Evolutionary conservation across 2,329 filamentous ascomycete genomes (phyloP), one percentile per base, ranked within the genome.

Genomic region (Colletotrichum liriopes): DNA sequence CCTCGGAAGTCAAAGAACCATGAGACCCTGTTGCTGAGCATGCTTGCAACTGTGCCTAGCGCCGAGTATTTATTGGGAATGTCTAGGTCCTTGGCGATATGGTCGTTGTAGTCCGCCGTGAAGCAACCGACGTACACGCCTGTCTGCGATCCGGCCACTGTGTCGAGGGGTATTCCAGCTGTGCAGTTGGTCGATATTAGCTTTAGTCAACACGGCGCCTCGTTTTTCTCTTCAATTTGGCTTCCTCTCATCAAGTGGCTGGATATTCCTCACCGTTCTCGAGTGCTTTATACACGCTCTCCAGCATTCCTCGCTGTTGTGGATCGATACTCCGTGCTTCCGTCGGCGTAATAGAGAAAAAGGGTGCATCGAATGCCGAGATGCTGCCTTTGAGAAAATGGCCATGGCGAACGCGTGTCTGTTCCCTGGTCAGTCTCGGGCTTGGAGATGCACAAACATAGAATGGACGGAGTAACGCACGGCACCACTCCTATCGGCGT

Each of bases 1-100:
- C 81, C 81, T 2, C 74, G 73, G 43, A 81, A 75, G 45, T 84
- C 77, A 66, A 82, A 83, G 55, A 78, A 80, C 75, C 81, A 84
- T n/a, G 79, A 80, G 12, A 82, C 73, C 11, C 82, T 76, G 63
- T 83, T 83, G 4, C 80, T 77, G 7, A 82, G 67, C 41, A 82
- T 80, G 51, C 76, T 77, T 1, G 74, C 71, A 6, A 74, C 76
- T 2, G 74, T 79, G 0, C 82, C 82, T 2, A 79, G 79, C 1
- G 76, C 77, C 1, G 79, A 76, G 37, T 73, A 73, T 43, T 73
- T 73, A 18, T 70, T 71, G 18, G 71, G 71, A 8, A 73, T 55
- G 29, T 71, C 71, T 12, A 73, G 20, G 23, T 74, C 64, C 51
- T 71, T 65, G n/a, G 72, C 39, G 6, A 73, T 58, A 59, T 74